Base-by-base conservation (phyloP, 768 basidiomycete species). In the Trametes cubensis region DNA sequence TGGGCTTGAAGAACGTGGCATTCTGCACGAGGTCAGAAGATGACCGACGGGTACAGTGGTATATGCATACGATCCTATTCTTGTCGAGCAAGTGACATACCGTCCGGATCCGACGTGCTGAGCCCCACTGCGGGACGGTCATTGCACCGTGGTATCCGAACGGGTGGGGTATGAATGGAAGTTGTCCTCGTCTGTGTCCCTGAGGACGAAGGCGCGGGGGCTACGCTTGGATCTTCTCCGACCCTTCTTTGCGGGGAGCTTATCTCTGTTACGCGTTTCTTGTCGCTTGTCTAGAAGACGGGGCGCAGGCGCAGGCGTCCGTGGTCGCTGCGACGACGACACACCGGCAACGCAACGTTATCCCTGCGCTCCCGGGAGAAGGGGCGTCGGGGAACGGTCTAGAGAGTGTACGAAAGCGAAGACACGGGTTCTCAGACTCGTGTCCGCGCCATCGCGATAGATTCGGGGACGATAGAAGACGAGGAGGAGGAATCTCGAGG, bases 381-480 rank as follows among this genome's bases (percentile, higher is more conserved):
- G 42, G 51, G 51, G 40, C 20, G 20, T 34, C 11, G 38, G 40
- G 48, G 41, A 41, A 51, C 49, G 28, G 28, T 51, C 58, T 59
- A 47, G 58, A 51, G 21, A 52, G 21, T 13, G 48, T 40, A 30
- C 42, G 58, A 59, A 59, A 41, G 25, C 8, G 26, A 21, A 44
- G 38, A n/a, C 17, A 34, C 18, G 46, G 14, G 21, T 48, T 58
- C 56, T 25, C 20, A 41, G 38, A 41, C 56, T 58, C 56, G 56
- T 58, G 46, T 34, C 49, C 58, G 58, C 48, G 34, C 56, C 56
- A 59, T 59, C 49, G 51, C 50, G 58, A 51, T 52, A 59, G 58
- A 59, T 59, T 59, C 58, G 38, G 49, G 49, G 23, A 42, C 49
- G 58, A 59, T 59, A 59, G 49, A 59, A 59, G 57, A 20, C 26